These are phyloP conservation scores for Phytophthora chlamydospora DNA, from an alignment of 352 stramenopile genomes.

Conservation along the genomic window DNA sequence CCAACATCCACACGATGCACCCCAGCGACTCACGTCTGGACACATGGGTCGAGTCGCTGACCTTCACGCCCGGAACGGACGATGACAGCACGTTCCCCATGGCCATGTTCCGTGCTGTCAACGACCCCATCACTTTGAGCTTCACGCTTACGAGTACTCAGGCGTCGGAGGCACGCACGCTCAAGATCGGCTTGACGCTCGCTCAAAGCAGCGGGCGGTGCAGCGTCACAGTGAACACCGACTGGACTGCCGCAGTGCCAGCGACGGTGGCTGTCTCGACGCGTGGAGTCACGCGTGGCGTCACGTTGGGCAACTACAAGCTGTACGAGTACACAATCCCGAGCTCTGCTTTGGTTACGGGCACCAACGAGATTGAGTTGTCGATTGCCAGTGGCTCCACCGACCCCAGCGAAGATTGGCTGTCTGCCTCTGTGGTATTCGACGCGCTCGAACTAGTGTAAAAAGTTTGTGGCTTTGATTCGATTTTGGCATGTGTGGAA, in stretches of 20 bases:
- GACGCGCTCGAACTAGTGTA: constrained; percentile 52
- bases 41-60: constrained; percentile 23
- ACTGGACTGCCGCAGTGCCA: constrained; percentile 29
- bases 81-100: constrained; percentile 43
- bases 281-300: constrained; percentile 50
- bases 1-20: constrained; percentile 62
- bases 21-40: constrained; percentile 51
- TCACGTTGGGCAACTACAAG: constrained; percentile 53
- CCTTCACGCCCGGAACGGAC: constrained; percentile 31
- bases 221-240: constrained; percentile 43
- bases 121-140: constrained; percentile 23
- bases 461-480: neutral
- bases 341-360: constrained; percentile 27
- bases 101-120: constrained; percentile 50
- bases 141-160: constrained; percentile 33
- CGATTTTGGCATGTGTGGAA: no score
- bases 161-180: constrained; percentile 32
- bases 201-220: constrained; percentile 38
- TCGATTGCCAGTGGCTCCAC: constrained; percentile 45
- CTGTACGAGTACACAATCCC: constrained; percentile 56
- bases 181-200: constrained; percentile 52
- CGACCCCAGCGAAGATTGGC: constrained; percentile 43
- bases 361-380: constrained; percentile 41
- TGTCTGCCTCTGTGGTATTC: constrained; percentile 52
- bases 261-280: constrained; percentile 46